phyloP scores from a whole-genome alignment of 192 early-diverging fungal genomes.

The Coemansia javaensis region DNA sequence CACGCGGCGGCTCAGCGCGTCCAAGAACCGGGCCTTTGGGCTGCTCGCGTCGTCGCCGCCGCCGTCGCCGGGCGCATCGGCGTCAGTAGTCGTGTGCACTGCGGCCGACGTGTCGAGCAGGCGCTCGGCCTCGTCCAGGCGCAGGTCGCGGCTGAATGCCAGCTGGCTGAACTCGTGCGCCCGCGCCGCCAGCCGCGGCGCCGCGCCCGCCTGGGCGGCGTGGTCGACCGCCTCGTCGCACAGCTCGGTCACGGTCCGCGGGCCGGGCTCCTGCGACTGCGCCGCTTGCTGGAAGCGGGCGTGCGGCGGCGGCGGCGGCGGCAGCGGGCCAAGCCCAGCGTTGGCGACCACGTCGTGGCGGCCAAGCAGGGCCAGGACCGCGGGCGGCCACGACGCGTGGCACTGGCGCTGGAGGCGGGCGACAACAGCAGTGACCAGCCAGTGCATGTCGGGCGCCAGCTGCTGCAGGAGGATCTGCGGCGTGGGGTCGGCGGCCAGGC shows the following conservation, averaged over 20 bases:
- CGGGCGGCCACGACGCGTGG: slow-evolving; percentile 15
- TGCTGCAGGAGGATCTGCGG: slow-evolving; percentile 10
- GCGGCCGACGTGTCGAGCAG: slow-evolving; percentile 10
- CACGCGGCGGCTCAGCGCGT: slow-evolving; percentile 40
- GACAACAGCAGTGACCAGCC: slow-evolving; percentile 18
- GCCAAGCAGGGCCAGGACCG: slow-evolving; percentile 21
- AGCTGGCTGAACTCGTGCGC: slow-evolving; percentile 13
- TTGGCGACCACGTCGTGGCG: slow-evolving; percentile 36
- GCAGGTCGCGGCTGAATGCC: slow-evolving; percentile 32
- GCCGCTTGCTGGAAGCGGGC: too few species aligned
- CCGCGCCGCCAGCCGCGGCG: slow-evolving; percentile 1
- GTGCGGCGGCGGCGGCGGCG: too few species aligned
- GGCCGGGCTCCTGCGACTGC: neutral
- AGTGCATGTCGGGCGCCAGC: slow-evolving; percentile 24
- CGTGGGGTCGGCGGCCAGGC: slow-evolving; percentile 3
- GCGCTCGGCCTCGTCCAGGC: slow-evolving; percentile 26
- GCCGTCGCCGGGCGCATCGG: neutral
- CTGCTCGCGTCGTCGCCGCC: slow-evolving; percentile 6
- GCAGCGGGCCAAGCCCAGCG: too few species aligned
- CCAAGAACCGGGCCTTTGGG: slow-evolving; percentile 16
- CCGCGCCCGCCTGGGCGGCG: neutral
- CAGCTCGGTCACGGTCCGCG: slow-evolving; percentile 11
- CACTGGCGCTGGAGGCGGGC: slow-evolving; percentile 9
- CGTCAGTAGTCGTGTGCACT: slow-evolving; percentile 1
- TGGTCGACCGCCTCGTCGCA: slow-evolving; percentile 13